Evolutionary conservation across 1,284 basidiomycete species (phyloP), one percentile per base, ranked within the genome.

Genomic region (Sanguinoderma infundibulare): DNA sequence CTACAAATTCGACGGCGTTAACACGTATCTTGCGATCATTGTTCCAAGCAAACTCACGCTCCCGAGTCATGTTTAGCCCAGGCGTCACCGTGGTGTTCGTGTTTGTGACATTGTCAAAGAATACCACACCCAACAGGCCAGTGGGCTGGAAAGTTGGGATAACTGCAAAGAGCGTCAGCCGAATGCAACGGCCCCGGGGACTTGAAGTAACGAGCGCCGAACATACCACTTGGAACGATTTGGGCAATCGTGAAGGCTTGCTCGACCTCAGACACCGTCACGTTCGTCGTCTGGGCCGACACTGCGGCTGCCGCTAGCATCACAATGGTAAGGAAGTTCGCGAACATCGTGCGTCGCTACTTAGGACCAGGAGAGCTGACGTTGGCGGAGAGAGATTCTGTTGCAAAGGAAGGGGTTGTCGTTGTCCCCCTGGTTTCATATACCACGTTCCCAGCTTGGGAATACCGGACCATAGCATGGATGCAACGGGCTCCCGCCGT

Each of bases 241-340:
- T 73, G 71, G 2, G 78, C 75, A n/a, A 72, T 58, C 8, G 64
- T 70, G 69, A 83, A 81, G 9, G 78, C 79, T 55, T 73, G 71
- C 0, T 73, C 74, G 38, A 79, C 77, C 63, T 76, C 71, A 20
- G 63, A 58, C 46, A 78, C 61, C 22, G 72, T 67, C 24, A 72
- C 60, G 36, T 67, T 69, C 14, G 67, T 61, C 39, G 42, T 59
- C 49, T 70, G 69, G n/a, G 65, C 67, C 10, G 49, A 39, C 26
- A 60, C 59, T 14, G 38, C 54, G 10, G 55, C 59, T 1, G 53
- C 55, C 17, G 60, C 65, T 20, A 62, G n/a, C 9, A 58, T 32
- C 15, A 44, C 58, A 34, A 61, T 20, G 24, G 42, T 7, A 20
- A 63, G 34, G 17, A 62, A 50, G 15, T 47, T 53, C 15, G 39